phyloP scores from a whole-genome alignment of 257 asterid species.

The Nicotiana attenuata region DNA sequence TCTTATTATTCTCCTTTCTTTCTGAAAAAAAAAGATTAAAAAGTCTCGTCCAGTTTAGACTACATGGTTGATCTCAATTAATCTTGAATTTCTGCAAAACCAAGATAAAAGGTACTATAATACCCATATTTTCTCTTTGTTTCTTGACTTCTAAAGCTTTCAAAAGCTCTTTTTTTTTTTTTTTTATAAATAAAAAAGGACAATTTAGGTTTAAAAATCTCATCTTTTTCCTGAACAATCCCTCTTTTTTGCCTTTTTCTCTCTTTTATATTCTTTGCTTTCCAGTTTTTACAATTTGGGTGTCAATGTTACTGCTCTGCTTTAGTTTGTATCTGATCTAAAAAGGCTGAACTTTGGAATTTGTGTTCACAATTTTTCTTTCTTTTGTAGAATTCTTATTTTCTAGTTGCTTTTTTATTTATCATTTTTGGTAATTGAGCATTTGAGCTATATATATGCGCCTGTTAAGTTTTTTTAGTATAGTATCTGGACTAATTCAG shows the following conservation, averaged over 20 bases:
- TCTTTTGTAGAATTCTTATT: no score
- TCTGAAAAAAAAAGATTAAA: neutral
- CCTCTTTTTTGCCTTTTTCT: neutral
- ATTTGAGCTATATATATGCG: no score
- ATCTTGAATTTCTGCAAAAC: neutral
- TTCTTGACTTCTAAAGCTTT: no score
- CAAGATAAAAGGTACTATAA: neutral
- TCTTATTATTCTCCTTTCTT: neutral
- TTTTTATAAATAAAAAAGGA: no score
- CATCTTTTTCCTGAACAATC: neutral
- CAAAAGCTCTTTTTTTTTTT: neutral
- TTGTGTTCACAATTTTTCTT: no score
- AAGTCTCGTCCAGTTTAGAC: neutral
- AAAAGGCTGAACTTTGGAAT: no score
- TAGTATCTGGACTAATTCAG: no score
- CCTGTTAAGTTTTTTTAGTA: no score
- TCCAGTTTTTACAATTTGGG: neutral
- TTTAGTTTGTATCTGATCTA: no score
- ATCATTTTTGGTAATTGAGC: no score
- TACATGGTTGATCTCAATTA: neutral
- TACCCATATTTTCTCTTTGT: no score
- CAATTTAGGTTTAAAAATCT: neutral
- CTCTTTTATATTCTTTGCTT: neutral
- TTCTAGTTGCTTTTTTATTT: no score
- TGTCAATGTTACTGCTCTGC: neutral